Conservation (phyloP, 257 asterid genomes). For the Capsicum rhomboideum region DNA sequence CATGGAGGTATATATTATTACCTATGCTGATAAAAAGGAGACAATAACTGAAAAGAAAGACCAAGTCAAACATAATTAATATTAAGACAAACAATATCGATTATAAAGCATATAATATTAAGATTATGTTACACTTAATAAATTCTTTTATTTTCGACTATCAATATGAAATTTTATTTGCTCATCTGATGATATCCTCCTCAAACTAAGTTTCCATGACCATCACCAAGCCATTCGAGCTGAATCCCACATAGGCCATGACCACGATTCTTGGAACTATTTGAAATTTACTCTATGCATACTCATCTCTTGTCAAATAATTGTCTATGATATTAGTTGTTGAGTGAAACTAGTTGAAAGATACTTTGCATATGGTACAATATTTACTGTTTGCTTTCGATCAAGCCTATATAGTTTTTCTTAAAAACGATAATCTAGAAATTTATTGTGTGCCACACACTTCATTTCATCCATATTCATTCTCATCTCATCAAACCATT, state of each 20-base stretch:
- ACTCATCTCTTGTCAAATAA: not conserved
- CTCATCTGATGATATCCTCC: not conserved
- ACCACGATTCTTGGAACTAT: no score
- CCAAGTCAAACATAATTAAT: not conserved
- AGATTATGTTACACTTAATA: no score
- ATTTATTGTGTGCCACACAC: not conserved
- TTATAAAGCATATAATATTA: no score
- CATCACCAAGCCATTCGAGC: no score
- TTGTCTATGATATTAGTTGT: not conserved
- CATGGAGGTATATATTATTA: not conserved
- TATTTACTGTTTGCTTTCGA: not conserved
- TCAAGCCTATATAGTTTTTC: not conserved
- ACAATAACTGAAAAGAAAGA: not conserved
- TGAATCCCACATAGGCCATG: no score
- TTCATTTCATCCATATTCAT: not conserved
- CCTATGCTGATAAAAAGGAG: not conserved
- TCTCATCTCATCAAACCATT: not conserved
- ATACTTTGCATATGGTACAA: no score
- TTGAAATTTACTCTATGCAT: no score
- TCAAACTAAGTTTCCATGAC: not conserved
- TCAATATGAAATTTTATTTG: not conserved
- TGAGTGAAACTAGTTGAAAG: no score
- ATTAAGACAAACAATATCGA: not conserved
- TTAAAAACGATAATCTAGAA: not conserved
- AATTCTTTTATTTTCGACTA: not conserved